phyloP scores from a whole-genome alignment of 2,329 filamentous ascomycete genomes.

The Ascochyta clinopodiicola region DNA sequence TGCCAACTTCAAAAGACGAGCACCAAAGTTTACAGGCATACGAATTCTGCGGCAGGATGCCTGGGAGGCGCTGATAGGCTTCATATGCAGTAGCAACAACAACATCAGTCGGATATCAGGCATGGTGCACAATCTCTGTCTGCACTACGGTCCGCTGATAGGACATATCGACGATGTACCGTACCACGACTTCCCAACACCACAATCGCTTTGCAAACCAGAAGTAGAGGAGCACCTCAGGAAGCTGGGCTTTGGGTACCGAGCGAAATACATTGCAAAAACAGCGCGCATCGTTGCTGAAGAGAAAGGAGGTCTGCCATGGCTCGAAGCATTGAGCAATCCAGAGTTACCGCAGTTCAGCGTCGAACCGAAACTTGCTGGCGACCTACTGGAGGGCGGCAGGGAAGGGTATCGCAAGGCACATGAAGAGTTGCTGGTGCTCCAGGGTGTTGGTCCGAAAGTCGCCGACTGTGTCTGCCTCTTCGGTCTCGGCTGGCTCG shows the following conservation, averaged over 20 bases:
- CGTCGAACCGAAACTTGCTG: conserved; percentile 51
- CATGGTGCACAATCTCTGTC: conserved; percentile 94
- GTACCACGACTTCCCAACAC: conserved; percentile 87
- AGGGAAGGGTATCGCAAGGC: conserved; percentile 76
- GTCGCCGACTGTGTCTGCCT: conserved; percentile 96
- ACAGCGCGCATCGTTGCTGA: conserved; percentile 80
- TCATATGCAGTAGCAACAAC: conserved; percentile 99
- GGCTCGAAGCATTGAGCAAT: conserved; percentile 81
- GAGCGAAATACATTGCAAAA: conserved; percentile 88
- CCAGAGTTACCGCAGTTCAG: conserved; percentile 71
- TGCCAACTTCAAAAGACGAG: conserved; percentile 85
- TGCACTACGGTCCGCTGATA: conserved; percentile 81
- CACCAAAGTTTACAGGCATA: conserved; percentile 86
- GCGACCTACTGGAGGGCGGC: conserved; percentile 57
- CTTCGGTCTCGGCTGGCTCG: conserved; percentile 95
- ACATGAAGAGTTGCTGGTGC: conserved; percentile 76
- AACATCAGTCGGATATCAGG: conserved; percentile 94
- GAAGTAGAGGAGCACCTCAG: conserved; percentile 83
- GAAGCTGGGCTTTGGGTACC: conserved; percentile 88
- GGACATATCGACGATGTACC: conserved; percentile 71
- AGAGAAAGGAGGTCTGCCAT: conserved; percentile 65
- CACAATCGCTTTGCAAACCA: conserved; percentile 72
- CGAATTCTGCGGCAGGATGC: conserved; percentile 93
- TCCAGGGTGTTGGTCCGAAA: conserved; percentile 93
- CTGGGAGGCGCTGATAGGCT: conserved; percentile 91